A percentile compares a stretch with the other conserved stretches of the same genome.
These are phyloP conservation scores for Colletotrichum theobromicola DNA, from an alignment of 2,329 filamentous ascomycete species.

Conservation along the genomic window DNA sequence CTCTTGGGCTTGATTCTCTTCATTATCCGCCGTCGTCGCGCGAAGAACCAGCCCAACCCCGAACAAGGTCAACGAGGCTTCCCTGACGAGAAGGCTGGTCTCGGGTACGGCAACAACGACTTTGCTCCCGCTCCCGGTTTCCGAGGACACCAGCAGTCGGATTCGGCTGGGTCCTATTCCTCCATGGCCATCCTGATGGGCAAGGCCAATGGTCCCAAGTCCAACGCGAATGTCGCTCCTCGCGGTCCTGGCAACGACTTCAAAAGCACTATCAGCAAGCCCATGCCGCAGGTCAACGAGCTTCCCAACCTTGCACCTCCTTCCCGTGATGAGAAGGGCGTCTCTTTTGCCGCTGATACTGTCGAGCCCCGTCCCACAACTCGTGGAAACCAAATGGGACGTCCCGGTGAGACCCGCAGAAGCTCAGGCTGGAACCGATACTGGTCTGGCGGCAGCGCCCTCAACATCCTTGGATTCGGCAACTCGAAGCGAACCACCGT, in stretches of 20 bases:
- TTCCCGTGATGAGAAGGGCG: conserved; percentile 40
- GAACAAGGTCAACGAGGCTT: conserved; percentile 49
- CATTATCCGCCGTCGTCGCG: conserved; percentile 61
- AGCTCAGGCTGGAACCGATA: conserved; percentile 81
- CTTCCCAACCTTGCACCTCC: conserved; percentile 30
- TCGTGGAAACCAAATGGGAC: conserved; percentile 29
- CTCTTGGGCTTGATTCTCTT: conserved; percentile 77
- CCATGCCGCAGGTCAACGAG: conserved; percentile 53
- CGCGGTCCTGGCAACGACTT: conserved; percentile 57
- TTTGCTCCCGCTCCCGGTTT: conserved; percentile 35
- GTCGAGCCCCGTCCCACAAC: conserved; percentile 41
- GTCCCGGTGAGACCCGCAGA: conserved; percentile 53
- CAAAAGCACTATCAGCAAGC: conserved; percentile 67
- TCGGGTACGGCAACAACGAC: conserved; percentile 47
- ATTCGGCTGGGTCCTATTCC: conserved; percentile 63
- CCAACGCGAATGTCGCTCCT: conserved; percentile 33
- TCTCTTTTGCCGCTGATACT: conserved; percentile 40
- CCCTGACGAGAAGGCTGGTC: conserved; percentile 62
- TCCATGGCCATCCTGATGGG: conserved; percentile 73
- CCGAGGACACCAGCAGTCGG: conserved; percentile 56
- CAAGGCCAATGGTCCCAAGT: conserved; percentile 32
- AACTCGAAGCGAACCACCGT: conserved; percentile 53
- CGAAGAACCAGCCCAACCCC: conserved; percentile 58
- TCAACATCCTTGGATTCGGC: conserved; percentile 69
- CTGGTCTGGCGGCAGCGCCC: conserved; percentile 75